Evolutionary conservation across 2,329 filamentous ascomycete species (phyloP), one percentile per base, ranked within the genome.

Genomic region (Botrytis medusae): DNA sequence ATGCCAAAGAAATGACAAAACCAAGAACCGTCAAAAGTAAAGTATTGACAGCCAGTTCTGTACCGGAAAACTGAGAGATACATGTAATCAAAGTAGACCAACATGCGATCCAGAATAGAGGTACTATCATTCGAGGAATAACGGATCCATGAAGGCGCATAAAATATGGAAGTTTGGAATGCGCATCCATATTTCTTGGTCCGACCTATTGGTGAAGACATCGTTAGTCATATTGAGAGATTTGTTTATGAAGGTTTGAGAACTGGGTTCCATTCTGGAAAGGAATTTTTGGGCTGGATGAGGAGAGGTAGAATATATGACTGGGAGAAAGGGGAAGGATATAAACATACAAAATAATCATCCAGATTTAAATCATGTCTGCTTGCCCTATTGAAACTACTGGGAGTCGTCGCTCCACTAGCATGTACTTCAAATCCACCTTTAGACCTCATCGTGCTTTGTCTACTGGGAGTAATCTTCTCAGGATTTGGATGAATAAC

Each of bases 1-100:
- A 86, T n/a, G 90, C 88, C 74, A 95, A 83, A 87, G 90, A 90
- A 81, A 95, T 92, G 74, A 95, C 91, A 84, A 95, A 94, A 91
- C 92, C 92, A 62, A 92, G 87, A 70, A 95, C 89, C 1, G 92
- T 94, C 71, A 95, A 85, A 32, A 94, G 85, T 46, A 93, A 86
- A n/a, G 86, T 89, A 79, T 87, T 86, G 75, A 94, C 89, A 63
- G 86, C 87, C 29, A 91, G 72, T 60, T 63, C 42, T 16, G 42
- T 59, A 42, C 59, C 81, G 20, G 86, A 82, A 67, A 61, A 71
- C n/a, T 2, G 32, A 2, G 67, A 71, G 22, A 83, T 83, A 85
- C 77, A 93, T 84, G 90, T 92, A 75, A 94, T 89, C 51, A 86
- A 81, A 1, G 90, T 91, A 1, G 91, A 85, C 92, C 92, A 94